Evolutionary conservation across 116 monocot species (phyloP).

Genomic region (Phalaenopsis hybrid): DNA sequence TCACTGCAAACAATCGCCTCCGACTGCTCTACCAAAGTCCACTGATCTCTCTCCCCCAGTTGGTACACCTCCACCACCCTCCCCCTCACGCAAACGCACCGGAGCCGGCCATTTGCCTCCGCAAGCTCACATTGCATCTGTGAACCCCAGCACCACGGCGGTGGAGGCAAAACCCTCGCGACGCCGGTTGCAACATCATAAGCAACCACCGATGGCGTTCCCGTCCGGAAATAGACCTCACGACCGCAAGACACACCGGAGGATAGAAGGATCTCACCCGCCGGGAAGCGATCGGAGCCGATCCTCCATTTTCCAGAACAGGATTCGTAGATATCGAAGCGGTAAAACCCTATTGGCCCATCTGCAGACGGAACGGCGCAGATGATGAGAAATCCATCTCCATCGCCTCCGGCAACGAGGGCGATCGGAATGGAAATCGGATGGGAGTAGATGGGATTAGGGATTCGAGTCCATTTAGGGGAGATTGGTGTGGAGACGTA

Average conservation of each 20-base stretch:
- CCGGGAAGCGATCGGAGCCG: background rate
- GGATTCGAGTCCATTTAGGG: background rate
- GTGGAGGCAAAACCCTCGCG: background rate
- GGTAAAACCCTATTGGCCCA: background rate
- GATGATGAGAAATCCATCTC: background rate
- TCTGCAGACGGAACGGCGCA: background rate
- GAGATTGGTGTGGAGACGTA: background rate
- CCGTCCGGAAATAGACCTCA: background rate
- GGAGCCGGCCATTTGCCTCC: background rate
- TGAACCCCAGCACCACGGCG: background rate
- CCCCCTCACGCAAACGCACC: background rate
- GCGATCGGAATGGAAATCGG: background rate
- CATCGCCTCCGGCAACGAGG: background rate
- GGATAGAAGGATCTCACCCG: background rate
- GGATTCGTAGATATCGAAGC: slow-evolving; percentile 1
- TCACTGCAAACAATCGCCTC: background rate
- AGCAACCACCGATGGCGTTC: background rate
- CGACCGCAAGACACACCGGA: background rate
- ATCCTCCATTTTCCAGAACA: background rate
- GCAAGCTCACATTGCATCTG: background rate
- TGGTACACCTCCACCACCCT: background rate
- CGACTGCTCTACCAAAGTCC: background rate
- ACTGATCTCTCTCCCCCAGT: background rate
- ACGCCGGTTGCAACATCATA: background rate
- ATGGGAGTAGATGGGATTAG: background rate